A percentile compares a stretch with the other conserved stretches of the same genome.
These are phyloP conservation scores for Cladophialophora bantiana DNA, from an alignment of 2,329 filamentous ascomycete genomes.

Conservation along the genomic window DNA sequence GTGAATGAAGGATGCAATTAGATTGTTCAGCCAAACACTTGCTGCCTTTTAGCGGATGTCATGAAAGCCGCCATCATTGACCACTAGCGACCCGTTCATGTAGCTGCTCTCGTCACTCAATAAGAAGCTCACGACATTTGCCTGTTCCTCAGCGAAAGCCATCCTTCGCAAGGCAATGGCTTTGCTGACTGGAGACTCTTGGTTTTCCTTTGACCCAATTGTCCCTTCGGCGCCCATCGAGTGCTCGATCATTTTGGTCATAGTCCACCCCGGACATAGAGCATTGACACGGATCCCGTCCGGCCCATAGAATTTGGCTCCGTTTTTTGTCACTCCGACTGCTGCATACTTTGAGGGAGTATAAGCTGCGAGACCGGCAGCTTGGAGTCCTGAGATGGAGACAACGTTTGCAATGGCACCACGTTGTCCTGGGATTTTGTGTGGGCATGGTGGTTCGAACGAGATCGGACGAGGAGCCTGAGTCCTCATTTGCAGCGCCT, in stretches of 20 bases:
- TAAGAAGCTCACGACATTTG: conserved; percentile 34
- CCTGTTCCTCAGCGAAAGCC: conserved; percentile 35
- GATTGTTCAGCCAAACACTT: background rate
- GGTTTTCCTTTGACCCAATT: conserved; percentile 32
- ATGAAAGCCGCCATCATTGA: conserved; percentile 37
- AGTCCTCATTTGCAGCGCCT: conserved; percentile 33
- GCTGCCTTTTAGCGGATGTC: conserved; percentile 28
- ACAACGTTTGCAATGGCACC: conserved; percentile 35
- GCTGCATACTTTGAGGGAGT: conserved; percentile 33
- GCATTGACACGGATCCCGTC: conserved; percentile 35
- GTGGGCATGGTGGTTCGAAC: conserved; percentile 16
- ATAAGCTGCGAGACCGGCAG: conserved; percentile 31
- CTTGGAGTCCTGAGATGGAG: conserved; percentile 31
- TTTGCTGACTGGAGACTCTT: conserved; percentile 28
- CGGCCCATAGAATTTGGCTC: conserved; percentile 34
- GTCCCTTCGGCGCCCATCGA: conserved; percentile 34
- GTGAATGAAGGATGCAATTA: background rate
- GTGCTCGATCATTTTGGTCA: conserved; percentile 33
- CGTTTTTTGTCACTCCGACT: conserved; percentile 34
- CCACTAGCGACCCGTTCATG: conserved; percentile 30
- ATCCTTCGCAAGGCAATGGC: conserved; percentile 31
- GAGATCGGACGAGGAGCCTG: conserved; percentile 29
- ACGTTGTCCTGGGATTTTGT: conserved; percentile 31
- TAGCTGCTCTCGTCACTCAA: conserved; percentile 37
- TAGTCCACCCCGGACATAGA: conserved; percentile 35